These are phyloP conservation scores for Penicillium sp. DNA, from an alignment of 2,329 filamentous ascomycete species.

Conservation along the genomic window DNA sequence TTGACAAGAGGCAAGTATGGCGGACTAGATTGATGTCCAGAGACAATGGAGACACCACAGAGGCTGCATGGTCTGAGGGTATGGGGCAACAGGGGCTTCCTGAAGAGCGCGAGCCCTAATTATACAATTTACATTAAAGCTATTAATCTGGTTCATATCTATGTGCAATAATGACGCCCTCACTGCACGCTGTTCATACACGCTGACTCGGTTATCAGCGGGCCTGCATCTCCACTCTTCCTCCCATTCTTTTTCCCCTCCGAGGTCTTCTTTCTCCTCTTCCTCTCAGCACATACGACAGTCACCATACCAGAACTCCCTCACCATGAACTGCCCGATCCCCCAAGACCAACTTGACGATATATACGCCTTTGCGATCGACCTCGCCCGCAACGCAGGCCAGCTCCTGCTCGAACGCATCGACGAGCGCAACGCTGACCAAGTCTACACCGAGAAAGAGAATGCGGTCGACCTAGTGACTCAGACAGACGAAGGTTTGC, in stretches of 20 bases:
- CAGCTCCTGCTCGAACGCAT: constrained; percentile 68
- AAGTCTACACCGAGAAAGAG: constrained; percentile 67
- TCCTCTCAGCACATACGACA: background rate
- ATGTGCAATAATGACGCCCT: background rate
- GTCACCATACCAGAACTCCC: background rate
- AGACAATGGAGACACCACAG: too few species aligned
- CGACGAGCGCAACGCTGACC: constrained; percentile 57
- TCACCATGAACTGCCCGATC: constrained; percentile 13
- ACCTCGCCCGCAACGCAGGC: constrained; percentile 73
- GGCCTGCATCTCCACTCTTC: constrained; percentile 12
- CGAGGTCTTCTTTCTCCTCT: constrained; percentile 9
- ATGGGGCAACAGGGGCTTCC: background rate
- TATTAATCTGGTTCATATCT: background rate
- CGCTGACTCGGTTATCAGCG: constrained; percentile 12
- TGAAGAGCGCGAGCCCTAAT: background rate
- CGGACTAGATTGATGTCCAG: too few species aligned
- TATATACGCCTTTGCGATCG: constrained; percentile 72
- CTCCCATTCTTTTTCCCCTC: background rate
- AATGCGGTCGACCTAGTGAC: constrained; percentile 79
- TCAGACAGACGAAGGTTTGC: constrained; percentile 71
- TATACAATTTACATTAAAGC: background rate
- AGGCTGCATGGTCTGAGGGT: background rate
- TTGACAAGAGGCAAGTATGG: too few species aligned
- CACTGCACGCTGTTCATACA: background rate
- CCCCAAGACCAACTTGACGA: constrained; percentile 59